Base-by-base conservation (phyloP, 2,329 filamentous ascomycete genomes). In the Beauveria varroae region DNA sequence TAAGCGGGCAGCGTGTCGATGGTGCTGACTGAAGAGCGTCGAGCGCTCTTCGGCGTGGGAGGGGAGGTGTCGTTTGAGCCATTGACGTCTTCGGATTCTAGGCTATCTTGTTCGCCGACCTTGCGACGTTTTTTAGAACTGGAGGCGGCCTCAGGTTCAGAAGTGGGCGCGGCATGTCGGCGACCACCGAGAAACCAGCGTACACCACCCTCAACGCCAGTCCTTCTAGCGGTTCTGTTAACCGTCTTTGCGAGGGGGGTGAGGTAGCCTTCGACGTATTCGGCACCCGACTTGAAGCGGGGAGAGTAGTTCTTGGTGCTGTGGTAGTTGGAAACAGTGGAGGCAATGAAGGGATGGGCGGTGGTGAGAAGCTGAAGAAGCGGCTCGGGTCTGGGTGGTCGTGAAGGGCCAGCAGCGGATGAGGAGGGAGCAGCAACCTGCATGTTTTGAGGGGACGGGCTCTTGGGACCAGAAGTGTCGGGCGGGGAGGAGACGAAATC, bases 261-360 rank as follows among this genome's bases (percentile, higher is more conserved):
- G 57, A 96, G 85, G 67, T 91, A 93, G 52, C 90, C 88, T 73
- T 98, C 93, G 22, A 97, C 87, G 68, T 96, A 91, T 72, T 96
- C 91, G 54, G 91, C 93, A 63, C 92, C 86, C n/a, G 90, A 89
- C 73, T 90, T 92, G 71, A 97, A 91, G 2, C 89, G 84, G 0
- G 93, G 92, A 1, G 91, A 96, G 69, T 93, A 96, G 67, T 93
- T 91, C 74, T 98, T 97, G 12, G 90, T 92, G 3, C 84, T 87
- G 30, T 89, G 88, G 72, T 98, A 98, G 57, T 88, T 87, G 66
- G 90, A 91, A 67, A 96, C 93, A 0, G 92, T 91, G 30, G 86
- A 91, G 10, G 90, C 91, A 18, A 97, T 83, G 64, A 96, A 80
- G 0, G 93, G 93, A 70, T 97, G 92, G 1, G 90, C 90, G 2